Conservation (phyloP, 2,329 filamentous ascomycete species). For the Ascosphaera acerosa region DNA sequence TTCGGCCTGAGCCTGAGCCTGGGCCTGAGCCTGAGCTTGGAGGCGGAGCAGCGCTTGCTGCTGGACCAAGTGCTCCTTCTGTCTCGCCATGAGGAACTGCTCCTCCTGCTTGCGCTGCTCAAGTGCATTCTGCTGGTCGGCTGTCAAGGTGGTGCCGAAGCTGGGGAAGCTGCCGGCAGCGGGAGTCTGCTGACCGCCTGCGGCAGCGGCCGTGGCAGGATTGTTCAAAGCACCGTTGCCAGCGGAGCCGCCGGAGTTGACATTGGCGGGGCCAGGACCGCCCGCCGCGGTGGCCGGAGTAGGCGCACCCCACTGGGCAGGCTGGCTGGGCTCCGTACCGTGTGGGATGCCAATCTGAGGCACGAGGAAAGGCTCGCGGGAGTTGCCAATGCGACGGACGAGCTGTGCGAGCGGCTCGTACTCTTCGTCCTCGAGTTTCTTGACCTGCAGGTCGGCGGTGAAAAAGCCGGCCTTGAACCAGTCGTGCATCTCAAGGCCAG, state of each 20-base stretch:
- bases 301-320: conserved; percentile 8
- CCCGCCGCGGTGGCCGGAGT: conserved; percentile 14
- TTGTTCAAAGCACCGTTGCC: conserved; percentile 20
- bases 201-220: conserved; percentile 24
- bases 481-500: conserved; percentile 94
- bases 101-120: conserved; percentile 95
- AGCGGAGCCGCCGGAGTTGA: conserved; percentile 19
- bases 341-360: conserved; percentile 91
- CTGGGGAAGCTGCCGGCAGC: conserved; percentile 86
- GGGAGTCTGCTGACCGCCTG: conserved; percentile 51
- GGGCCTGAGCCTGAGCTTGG: conserved; percentile 30
- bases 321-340: conserved; percentile 36
- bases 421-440: conserved; percentile 77
- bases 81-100: conserved; percentile 85
- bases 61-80: conserved; percentile 76
- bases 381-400: conserved; percentile 89
- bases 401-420: conserved; percentile 90
- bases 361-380: conserved; percentile 86
- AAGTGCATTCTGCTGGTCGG: conserved; percentile 91
- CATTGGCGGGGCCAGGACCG: background rate
- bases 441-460: conserved; percentile 77
- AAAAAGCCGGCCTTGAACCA: conserved; percentile 99
- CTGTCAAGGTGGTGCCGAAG: conserved; percentile 87
- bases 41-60: conserved; percentile 58
- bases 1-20: conserved; percentile 11